Evolutionary conservation across 2,329 filamentous ascomycete species (phyloP).

Genomic region (Cladophialophora exuberans): DNA sequence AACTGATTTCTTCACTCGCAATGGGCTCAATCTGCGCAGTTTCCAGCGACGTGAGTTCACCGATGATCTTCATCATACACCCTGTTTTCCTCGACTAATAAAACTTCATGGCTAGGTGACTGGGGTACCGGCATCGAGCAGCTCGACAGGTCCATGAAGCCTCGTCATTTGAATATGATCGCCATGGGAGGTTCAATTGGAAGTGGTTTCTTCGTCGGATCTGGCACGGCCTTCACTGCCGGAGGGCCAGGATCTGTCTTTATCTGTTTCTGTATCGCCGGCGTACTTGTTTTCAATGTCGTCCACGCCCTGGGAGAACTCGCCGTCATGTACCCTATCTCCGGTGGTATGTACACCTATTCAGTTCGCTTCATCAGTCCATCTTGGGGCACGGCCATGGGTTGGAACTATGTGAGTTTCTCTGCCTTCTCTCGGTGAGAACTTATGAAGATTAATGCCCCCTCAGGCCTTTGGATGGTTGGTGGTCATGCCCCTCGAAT

Average conservation of each 20-base stretch:
- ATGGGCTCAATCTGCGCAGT: constrained; percentile 33
- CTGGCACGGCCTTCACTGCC: constrained; percentile 68
- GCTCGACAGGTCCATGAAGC: constrained; percentile 30
- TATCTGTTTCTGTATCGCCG: constrained; percentile 75
- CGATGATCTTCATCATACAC: constrained; percentile 1
- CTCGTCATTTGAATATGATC: constrained; percentile 70
- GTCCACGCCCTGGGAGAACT: constrained; percentile 91
- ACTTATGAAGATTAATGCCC: neutral
- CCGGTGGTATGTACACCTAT: constrained; percentile 89
- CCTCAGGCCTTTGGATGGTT: constrained; percentile 49
- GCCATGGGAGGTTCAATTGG: constrained; percentile 58
- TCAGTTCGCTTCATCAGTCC: constrained; percentile 87
- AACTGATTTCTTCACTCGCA: constrained; percentile 34
- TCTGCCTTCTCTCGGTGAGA: neutral
- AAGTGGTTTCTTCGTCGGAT: constrained; percentile 85
- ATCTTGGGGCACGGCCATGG: constrained; percentile 52
- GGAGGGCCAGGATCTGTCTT: constrained; percentile 78
- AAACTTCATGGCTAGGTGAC: constrained; percentile 15
- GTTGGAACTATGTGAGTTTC: constrained; percentile 57
- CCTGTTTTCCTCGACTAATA: too few relatives aligned
- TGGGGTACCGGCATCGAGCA: constrained; percentile 11
- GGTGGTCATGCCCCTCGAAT: constrained; percentile 76
- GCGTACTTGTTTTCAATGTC: constrained; percentile 87
- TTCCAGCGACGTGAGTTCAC: constrained; percentile 35
- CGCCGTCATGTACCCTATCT: constrained; percentile 85